Base-by-base conservation (phyloP, 495 filamentous ascomycete genomes). In the Aspergillus sclerotioniger region DNA sequence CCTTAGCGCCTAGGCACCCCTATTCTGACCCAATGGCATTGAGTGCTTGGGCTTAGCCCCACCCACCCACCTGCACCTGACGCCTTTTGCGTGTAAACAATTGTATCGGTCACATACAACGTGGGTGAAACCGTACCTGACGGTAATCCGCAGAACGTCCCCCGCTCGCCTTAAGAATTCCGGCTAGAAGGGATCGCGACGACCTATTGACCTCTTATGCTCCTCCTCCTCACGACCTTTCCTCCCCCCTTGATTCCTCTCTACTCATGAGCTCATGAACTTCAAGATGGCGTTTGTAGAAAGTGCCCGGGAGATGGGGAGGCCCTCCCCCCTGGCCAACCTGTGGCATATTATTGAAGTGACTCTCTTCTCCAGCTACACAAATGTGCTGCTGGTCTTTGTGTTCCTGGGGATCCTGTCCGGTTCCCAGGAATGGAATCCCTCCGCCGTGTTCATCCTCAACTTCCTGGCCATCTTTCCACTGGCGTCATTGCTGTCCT, bases 1-100 rank as follows among this genome's bases (percentile, higher is more conserved):
- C 21, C 39, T 44, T 48, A 13, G n/a, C 45, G 28, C 21, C 17
- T 56, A 56, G 53, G 28, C 53, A 56, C 28, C 53, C 43, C 44
- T 8, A 48, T 56, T 55, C 29, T 56, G 3, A 13, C 10, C 47
- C 47, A 50, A 50, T 50, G 5, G 28, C 0, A n/a, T 6, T 15
- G 10, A 1, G 12, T 41, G 37, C 12, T n/a, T 41, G 5, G 37
- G 10, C 10, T 1, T 41, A 13, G 37, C 10, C 37, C 37, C 33
- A 37, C 33, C 33, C 33, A 10, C 13, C 13, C 13, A 37, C 33
- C 33, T 15, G 33, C 33, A 10, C 13, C 9, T 37, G 8, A 9
- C 33, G 33, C 33, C 13, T 41, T 41, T 41, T 41, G 5, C n/a
- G 37, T 13, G 12, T 15, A n/a, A 41, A 41, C 13, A 13, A 41